phyloP scores from a whole-genome alignment of 2,329 filamentous ascomycete genomes.

The Lasiodiplodia citricola region DNA sequence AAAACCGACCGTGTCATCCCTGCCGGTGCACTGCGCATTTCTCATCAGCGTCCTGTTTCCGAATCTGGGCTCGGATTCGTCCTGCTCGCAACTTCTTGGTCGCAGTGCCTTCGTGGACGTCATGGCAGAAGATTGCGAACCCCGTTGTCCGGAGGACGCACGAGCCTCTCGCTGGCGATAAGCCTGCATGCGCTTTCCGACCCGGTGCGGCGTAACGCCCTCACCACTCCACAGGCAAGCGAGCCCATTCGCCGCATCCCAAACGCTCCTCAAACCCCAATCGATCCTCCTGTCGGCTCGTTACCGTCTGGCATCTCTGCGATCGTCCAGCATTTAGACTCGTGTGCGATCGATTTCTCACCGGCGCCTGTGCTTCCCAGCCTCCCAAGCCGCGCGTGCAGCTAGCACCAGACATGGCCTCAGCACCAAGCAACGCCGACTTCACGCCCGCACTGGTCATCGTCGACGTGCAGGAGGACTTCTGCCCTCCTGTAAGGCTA shows the following conservation, averaged over 20 bases:
- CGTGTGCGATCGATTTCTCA: neutral
- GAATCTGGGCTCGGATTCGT: neutral
- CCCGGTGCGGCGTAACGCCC: conserved; percentile 2
- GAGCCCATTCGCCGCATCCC: conserved; percentile 7
- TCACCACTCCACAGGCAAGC: neutral
- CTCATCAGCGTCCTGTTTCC: neutral
- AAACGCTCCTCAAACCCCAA: conserved; percentile 19
- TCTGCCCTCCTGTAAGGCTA: conserved; percentile 79
- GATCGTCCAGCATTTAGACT: neutral
- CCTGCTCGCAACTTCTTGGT: neutral
- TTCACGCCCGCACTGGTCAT: conserved; percentile 69
- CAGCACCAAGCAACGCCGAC: neutral
- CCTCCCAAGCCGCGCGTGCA: neutral
- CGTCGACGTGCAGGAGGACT: conserved; percentile 93
- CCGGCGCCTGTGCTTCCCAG: neutral
- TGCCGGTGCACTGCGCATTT: neutral
- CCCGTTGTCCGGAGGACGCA: conserved; percentile 5
- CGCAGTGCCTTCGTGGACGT: neutral
- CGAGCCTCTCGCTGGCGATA: neutral
- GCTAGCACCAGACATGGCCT: conserved; percentile 18
- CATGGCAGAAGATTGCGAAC: neutral
- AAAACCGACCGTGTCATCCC: neutral
- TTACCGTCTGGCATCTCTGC: neutral
- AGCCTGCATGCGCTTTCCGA: neutral
- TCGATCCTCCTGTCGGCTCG: neutral